Evolutionary conservation across 148 eudicot genomes (phyloP), one percentile per base, ranked within the genome.

Genomic region (Dianthus caryophyllus): DNA sequence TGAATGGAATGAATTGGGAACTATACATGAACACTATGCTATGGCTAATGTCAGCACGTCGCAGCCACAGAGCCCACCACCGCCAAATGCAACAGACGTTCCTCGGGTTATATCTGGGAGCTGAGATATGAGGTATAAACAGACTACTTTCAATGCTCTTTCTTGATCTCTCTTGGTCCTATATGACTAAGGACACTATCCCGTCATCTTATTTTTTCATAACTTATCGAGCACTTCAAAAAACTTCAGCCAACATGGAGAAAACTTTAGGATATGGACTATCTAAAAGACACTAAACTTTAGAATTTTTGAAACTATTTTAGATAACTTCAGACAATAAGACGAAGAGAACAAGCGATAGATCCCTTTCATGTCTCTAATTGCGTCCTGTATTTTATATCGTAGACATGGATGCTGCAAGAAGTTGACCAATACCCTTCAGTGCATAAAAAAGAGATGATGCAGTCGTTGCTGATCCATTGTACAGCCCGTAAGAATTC

Each of bases 1-100:
- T 26, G 91, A 86, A 55, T 93, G 96, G 95, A 84, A 74, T 65
- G 82, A 74, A 60, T 71, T 87, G 67, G 84, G 73, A 31, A 64
- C 71, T 8, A 76, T 89, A 22, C 80, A 81, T 16, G 92, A 87
- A 41, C 87, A 79, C 68, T 78, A 71, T 71, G 55, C 64, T 14
- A 67, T 82, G 72, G 76, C 74, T 17, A 72, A 51, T 66, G 78
- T 80, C 55, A 70, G 76, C 74, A 80, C 77, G 2, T 82, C 90
- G 48, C 73, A 41, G 50, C 83, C 87, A 48, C 88, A 84, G 66
- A 81, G 85, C 75, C 92, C 95, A 41, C 68, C 84, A 51, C 75
- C 87, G n/a, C 54, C 85, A 46, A 68, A 39, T 56, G 72, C 83
- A 57, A 25, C 67, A 29, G 73, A 75, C 69, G 69, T 73, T 65